Evolutionary conservation across 257 asterid species (phyloP).

Genomic region (Oldenlandia corymbosa): DNA sequence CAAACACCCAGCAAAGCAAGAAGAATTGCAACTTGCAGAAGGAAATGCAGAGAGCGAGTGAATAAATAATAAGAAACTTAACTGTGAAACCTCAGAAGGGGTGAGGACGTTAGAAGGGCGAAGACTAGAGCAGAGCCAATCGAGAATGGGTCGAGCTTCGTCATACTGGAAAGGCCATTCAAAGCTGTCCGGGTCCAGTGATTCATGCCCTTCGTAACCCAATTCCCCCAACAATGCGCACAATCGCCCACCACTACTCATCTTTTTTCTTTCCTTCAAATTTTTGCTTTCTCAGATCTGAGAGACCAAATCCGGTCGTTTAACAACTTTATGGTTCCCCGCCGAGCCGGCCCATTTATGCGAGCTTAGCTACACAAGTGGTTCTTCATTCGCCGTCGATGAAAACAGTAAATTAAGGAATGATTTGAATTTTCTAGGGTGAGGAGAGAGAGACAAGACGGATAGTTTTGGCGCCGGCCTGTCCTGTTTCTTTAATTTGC

Average conservation of each 20-base stretch:
- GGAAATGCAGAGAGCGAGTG: too few relatives aligned
- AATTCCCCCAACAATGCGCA: conserved; percentile 77
- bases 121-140: conserved; percentile 96
- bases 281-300: conserved; percentile 11
- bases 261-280: conserved; percentile 18
- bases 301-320: conserved; percentile 16
- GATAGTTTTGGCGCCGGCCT: conserved; percentile 45
- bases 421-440: background rate
- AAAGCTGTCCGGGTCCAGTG: conserved; percentile 86
- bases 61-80: conserved; percentile 13
- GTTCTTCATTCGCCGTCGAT: background rate
- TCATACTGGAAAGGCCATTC: conserved; percentile 99
- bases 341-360: conserved; percentile 24
- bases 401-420: background rate
- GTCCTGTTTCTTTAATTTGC: conserved; percentile 13
- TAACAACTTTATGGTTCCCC: conserved; percentile 21
- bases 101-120: conserved; percentile 92
- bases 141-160: conserved; percentile 90
- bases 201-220: conserved; percentile 69
- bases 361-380: background rate
- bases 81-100: conserved; percentile 81
- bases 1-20: background rate
- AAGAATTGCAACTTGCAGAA: background rate
- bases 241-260: conserved; percentile 67
- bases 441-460: background rate